Conservation (phyloP, 768 basidiomycete species). For the Boletus vermiculosoides region DNA sequence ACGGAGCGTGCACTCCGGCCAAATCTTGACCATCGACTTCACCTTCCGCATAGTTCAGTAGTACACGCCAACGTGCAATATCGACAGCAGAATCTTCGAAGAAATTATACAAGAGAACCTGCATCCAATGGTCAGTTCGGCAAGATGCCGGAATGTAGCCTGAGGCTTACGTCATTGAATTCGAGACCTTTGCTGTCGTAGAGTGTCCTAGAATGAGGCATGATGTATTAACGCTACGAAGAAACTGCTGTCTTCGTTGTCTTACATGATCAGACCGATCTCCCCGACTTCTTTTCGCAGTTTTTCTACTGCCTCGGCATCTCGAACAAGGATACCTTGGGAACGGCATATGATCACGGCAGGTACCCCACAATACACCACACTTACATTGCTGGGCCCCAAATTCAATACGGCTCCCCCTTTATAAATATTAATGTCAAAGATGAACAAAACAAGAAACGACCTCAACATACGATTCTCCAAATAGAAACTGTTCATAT, state of each 20-base stretch:
- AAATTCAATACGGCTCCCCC: conserved; percentile 52
- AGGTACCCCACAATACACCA: not conserved
- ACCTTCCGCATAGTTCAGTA: conserved; percentile 43
- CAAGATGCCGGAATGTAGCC: not conserved
- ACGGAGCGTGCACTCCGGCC: conserved; percentile 35
- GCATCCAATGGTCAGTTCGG: not conserved
- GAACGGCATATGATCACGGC: not conserved
- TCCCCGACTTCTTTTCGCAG: conserved; percentile 54
- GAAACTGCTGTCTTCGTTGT: not conserved
- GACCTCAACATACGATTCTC: conserved; percentile 38
- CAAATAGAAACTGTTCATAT: conserved; percentile 59
- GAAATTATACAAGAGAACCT: conserved; percentile 77
- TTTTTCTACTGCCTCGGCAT: conserved; percentile 48
- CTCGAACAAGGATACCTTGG: conserved; percentile 67
- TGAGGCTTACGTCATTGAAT: conserved; percentile 19
- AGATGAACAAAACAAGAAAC: not conserved
- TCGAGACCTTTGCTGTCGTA: conserved; percentile 36
- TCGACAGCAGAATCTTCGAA: conserved; percentile 61
- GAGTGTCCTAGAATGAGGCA: conserved; percentile 23
- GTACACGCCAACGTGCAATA: conserved; percentile 56
- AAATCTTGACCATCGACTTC: conserved; percentile 12
- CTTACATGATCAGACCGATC: conserved; percentile 59
- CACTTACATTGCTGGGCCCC: conserved; percentile 65
- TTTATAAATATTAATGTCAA: conserved; percentile 24
- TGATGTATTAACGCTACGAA: not conserved